phyloP scores from a whole-genome alignment of 306 rosid genomes.

The Geum urbanum region DNA sequence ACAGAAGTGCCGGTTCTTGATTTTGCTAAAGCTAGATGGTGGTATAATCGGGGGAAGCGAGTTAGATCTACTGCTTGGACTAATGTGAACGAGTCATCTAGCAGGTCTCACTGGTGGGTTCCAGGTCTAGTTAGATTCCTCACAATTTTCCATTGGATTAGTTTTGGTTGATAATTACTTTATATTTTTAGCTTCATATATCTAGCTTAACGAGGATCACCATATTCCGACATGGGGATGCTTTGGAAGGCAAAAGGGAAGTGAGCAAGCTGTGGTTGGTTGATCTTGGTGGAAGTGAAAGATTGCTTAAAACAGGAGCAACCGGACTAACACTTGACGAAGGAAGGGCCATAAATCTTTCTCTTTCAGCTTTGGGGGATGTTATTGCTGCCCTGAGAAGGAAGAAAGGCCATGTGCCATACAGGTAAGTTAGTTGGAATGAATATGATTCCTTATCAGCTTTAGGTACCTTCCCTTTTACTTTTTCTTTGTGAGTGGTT shows the following conservation, averaged over 20 bases:
- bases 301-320: slow-evolving; percentile 90
- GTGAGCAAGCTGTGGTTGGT: slow-evolving; percentile 93
- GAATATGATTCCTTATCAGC: slow-evolving; percentile 15
- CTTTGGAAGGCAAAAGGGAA: slow-evolving; percentile 44
- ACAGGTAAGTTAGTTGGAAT: slow-evolving; percentile 55
- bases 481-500: slow-evolving; percentile 3
- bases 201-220: slow-evolving; percentile 94
- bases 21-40: slow-evolving; percentile 76
- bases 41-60: slow-evolving; percentile 75
- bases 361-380: slow-evolving; percentile 94
- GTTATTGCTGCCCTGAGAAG: slow-evolving; percentile 88
- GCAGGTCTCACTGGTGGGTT: slow-evolving; percentile 98
- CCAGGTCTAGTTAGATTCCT: slow-evolving; percentile 37
- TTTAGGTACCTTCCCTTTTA: slow-evolving; percentile 14
- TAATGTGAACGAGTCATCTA: slow-evolving; percentile 83
- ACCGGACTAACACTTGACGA: slow-evolving; percentile 85
- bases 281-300: slow-evolving; percentile 96
- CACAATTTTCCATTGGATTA: slow-evolving; percentile 41
- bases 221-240: slow-evolving; percentile 64
- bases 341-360: slow-evolving; percentile 95
- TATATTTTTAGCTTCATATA: slow-evolving; percentile 94
- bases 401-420: slow-evolving; percentile 85
- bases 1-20: slow-evolving; percentile 72
- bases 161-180: slow-evolving; percentile 74
- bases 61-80: slow-evolving; percentile 94